Conservation (phyloP, 108 stramenopile species). For the Fragilariopsis cylindrus region DNA sequence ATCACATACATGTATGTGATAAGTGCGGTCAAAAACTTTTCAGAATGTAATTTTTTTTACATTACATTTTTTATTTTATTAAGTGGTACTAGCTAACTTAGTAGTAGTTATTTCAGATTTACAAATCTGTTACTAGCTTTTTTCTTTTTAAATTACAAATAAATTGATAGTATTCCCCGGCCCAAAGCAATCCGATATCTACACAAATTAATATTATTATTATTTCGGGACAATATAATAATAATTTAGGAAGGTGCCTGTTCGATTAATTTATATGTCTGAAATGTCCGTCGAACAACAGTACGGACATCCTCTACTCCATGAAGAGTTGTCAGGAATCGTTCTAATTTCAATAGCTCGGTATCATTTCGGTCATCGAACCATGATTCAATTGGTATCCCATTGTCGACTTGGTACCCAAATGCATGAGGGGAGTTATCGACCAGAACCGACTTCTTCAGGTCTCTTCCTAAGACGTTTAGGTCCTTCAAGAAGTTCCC, state of each 20-base stretch:
- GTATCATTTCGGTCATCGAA: slow-evolving; percentile 94
- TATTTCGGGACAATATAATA: too few species aligned
- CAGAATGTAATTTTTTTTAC: background rate
- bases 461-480: slow-evolving; percentile 83
- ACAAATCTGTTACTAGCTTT: too few species aligned
- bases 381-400: slow-evolving; percentile 97
- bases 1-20: too few species aligned
- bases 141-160: too few species aligned
- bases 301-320: slow-evolving; percentile 80
- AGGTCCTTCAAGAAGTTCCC: slow-evolving; percentile 92
- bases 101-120: too few species aligned
- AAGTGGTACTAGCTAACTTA: too few species aligned
- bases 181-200: too few species aligned
- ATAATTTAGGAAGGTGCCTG: slow-evolving; percentile 23
- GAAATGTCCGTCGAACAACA: slow-evolving; percentile 71
- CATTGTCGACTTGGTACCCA: slow-evolving; percentile 95
- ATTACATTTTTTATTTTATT: too few species aligned
- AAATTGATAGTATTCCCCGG: too few species aligned
- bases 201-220: too few species aligned
- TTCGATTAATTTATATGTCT: slow-evolving; percentile 51
- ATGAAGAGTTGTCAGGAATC: slow-evolving; percentile 79
- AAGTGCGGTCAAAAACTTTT: background rate
- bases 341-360: slow-evolving; percentile 88
- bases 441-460: slow-evolving; percentile 84
- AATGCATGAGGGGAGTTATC: slow-evolving; percentile 97